Evolutionary conservation across 2,329 filamentous ascomycete genomes (phyloP).

Genomic region (Zymoseptoria pseudotritici): DNA sequence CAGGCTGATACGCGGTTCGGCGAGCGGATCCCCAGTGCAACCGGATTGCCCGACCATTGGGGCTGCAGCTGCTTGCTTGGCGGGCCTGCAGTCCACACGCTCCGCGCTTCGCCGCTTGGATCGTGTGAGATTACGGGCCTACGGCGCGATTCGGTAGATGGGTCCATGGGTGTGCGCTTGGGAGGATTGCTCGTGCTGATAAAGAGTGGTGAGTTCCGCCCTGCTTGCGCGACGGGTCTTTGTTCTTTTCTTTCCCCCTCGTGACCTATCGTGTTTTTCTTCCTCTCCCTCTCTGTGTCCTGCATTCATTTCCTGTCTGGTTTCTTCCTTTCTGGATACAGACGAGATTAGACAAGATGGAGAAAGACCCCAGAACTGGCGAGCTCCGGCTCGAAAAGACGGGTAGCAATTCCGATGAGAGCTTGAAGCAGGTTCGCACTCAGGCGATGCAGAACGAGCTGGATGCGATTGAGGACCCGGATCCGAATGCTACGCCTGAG

Average conservation of each 20-base stretch:
- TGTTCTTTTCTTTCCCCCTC: neutral
- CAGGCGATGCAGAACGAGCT: neutral
- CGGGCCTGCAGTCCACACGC: neutral
- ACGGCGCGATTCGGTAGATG: neutral
- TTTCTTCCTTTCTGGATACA: neutral
- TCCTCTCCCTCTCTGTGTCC: neutral
- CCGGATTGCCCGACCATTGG: no score
- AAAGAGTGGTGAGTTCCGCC: neutral
- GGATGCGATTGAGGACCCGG: constrained; percentile 5
- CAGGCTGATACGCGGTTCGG: no score
- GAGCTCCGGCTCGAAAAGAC: constrained; percentile 1
- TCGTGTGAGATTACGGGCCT: neutral
- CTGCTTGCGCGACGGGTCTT: neutral
- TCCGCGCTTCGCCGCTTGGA: neutral
- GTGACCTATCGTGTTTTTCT: neutral
- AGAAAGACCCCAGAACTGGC: neutral
- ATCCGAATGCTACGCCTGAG: neutral
- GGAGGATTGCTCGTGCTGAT: neutral
- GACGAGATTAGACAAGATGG: neutral
- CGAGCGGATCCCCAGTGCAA: no score
- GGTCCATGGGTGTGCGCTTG: no score
- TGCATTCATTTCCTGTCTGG: no score
- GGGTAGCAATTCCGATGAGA: constrained; percentile 1
- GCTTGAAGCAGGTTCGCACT: constrained; percentile 1
- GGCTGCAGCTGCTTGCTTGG: neutral